Evolutionary conservation across 495 filamentous ascomycete species (phyloP).

Genomic region (Trichoderma gamsii): DNA sequence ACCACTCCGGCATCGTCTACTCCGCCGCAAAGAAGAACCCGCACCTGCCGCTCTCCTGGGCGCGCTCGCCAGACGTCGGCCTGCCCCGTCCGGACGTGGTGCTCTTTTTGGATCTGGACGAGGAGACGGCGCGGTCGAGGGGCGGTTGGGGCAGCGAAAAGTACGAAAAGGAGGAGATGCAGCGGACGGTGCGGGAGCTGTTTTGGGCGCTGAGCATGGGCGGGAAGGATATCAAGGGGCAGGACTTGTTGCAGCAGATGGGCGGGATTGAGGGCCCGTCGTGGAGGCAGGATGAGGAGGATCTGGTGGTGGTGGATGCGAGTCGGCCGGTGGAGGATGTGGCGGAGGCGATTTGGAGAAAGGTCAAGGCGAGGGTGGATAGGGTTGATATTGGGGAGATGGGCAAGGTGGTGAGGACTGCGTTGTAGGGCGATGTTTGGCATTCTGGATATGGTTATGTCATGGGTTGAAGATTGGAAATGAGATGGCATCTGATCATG

Average conservation of each 20-base stretch:
- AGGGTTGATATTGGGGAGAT: conserved; percentile 43
- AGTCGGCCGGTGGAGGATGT: conserved; percentile 45
- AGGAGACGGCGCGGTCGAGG: conserved; percentile 62
- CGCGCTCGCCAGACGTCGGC: conserved; percentile 73
- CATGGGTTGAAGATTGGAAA: background rate
- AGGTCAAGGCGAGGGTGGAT: conserved; percentile 40
- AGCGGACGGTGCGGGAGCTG: conserved; percentile 66
- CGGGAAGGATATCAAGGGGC: conserved; percentile 18
- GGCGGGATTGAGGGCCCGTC: conserved; percentile 6
- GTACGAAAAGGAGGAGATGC: conserved; percentile 83
- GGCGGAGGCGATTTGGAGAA: conserved; percentile 43
- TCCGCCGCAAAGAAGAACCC: conserved; percentile 84
- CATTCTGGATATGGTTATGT: background rate
- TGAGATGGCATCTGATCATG: too few relatives aligned
- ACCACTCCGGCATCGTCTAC: conserved; percentile 89
- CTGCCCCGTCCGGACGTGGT: conserved; percentile 83
- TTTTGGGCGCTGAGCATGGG: conserved; percentile 55
- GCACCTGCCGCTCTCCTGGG: conserved; percentile 66
- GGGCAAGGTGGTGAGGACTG: conserved; percentile 36
- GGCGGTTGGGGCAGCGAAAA: conserved; percentile 84
- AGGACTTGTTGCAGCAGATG: conserved; percentile 27
- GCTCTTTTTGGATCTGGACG: conserved; percentile 74
- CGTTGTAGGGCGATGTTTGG: conserved; percentile 24
- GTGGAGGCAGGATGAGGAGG: conserved; percentile 36
- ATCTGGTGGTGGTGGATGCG: conserved; percentile 52